phyloP scores from a whole-genome alignment of 1,139 yeast species.

The Candida freyschussii region DNA sequence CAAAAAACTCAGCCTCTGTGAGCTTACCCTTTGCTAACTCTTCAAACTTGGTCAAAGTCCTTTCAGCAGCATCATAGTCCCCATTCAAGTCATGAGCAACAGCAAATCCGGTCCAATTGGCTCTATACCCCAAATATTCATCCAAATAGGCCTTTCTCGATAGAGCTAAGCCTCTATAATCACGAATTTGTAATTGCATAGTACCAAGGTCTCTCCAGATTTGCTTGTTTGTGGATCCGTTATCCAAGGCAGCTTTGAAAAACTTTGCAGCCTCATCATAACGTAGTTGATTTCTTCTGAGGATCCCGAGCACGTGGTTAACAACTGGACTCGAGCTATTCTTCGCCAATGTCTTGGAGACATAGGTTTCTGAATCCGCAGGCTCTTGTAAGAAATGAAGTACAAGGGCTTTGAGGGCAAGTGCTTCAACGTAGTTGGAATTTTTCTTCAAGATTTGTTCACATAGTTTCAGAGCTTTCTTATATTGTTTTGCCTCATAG shows the following conservation, averaged over 20 bases:
- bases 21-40: slow-evolving; percentile 64
- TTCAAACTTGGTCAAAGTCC: slow-evolving; percentile 71
- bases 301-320: slow-evolving; percentile 83
- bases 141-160: slow-evolving; percentile 70
- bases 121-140: slow-evolving; percentile 77
- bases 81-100: slow-evolving; percentile 75
- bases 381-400: slow-evolving; percentile 49
- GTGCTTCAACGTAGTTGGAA: slow-evolving; percentile 71
- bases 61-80: slow-evolving; percentile 63
- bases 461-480: slow-evolving; percentile 72
- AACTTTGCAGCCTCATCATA: slow-evolving; percentile 77
- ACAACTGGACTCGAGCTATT: slow-evolving; percentile 59
- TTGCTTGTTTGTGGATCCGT: slow-evolving; percentile 75
- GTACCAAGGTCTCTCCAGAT: slow-evolving; percentile 79
- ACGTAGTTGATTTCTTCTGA: slow-evolving; percentile 64
- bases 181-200: slow-evolving; percentile 76
- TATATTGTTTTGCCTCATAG: slow-evolving; percentile 83
- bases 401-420: slow-evolving; percentile 80
- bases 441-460: slow-evolving; percentile 77
- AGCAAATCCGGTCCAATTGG: slow-evolving; percentile 90
- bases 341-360: slow-evolving; percentile 56
- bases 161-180: slow-evolving; percentile 55
- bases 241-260: slow-evolving; percentile 70
- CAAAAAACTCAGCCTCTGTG: slow-evolving; percentile 62
- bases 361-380: slow-evolving; percentile 60